phyloP scores from a whole-genome alignment of 495 filamentous ascomycete genomes.

The Penicillium maclennaniae region DNA sequence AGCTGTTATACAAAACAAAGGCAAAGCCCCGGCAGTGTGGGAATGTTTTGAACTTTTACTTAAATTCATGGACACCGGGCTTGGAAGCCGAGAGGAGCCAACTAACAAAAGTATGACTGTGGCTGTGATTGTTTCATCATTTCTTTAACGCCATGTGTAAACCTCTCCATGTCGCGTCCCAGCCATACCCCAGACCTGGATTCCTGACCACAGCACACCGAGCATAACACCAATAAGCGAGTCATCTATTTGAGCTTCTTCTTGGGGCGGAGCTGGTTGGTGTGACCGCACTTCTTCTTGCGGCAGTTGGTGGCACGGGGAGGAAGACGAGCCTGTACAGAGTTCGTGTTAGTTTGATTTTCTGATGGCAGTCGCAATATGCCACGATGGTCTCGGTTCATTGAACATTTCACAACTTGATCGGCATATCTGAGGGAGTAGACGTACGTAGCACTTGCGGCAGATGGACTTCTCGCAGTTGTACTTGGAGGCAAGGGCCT shows the following conservation, averaged over 20 bases:
- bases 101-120: constrained; percentile 42
- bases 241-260: constrained; percentile 97
- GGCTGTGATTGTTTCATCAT: constrained; percentile 45
- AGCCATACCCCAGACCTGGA: constrained; percentile 33
- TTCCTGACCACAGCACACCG: constrained; percentile 41
- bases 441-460: constrained; percentile 97
- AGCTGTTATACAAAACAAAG: background rate
- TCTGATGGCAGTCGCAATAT: background rate
- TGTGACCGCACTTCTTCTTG: constrained; percentile 99
- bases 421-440: constrained; percentile 2
- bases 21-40: constrained; percentile 3
- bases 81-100: constrained; percentile 37
- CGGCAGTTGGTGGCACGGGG: constrained; percentile 99
- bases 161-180: constrained; percentile 42
- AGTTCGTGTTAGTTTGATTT: constrained; percentile 15
- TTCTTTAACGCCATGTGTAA: constrained; percentile 43
- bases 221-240: constrained; percentile 40
- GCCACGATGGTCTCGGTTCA: background rate
- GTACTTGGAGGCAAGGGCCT: constrained; percentile 97
- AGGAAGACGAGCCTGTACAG: constrained; percentile 79
- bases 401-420: background rate
- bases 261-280: constrained; percentile 99
- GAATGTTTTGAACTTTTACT: constrained; percentile 39
- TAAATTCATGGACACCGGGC: constrained; percentile 42
- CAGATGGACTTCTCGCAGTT: constrained; percentile 99